Conservation (phyloP, 805 yeast genomes). For the Schwanniomyces pseudopolymorphus region DNA sequence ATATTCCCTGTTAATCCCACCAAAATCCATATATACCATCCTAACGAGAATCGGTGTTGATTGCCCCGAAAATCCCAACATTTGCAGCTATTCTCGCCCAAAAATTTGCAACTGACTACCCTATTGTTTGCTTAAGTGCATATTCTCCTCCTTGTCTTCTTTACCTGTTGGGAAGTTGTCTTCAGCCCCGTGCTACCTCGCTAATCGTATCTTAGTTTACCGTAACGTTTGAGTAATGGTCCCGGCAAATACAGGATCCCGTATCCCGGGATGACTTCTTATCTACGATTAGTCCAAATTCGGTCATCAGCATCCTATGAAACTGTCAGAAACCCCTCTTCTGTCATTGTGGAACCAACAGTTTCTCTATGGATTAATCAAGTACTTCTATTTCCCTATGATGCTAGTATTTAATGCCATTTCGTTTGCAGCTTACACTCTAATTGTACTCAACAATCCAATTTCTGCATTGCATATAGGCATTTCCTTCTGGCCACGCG, state of each 20-base stretch:
- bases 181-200: not conserved
- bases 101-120: not conserved
- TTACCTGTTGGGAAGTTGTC: not conserved
- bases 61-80: not conserved
- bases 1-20: no score
- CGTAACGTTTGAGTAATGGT: not conserved
- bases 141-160: not conserved
- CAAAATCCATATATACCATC: not conserved
- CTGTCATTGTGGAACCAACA: not conserved
- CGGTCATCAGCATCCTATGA: not conserved
- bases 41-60: no score
- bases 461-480: not conserved
- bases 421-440: not conserved
- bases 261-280: not conserved
- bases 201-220: not conserved
- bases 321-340: not conserved
- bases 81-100: not conserved
- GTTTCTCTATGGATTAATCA: no score
- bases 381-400: no score
- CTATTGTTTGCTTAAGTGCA: not conserved
- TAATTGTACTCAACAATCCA: not conserved
- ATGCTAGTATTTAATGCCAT: no score
- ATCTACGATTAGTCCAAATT: not conserved
- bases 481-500: not conserved
- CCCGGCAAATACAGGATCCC: not conserved